Conservation (phyloP, 2,329 filamentous ascomycete genomes). For the Chaetomium strumarium region DNA sequence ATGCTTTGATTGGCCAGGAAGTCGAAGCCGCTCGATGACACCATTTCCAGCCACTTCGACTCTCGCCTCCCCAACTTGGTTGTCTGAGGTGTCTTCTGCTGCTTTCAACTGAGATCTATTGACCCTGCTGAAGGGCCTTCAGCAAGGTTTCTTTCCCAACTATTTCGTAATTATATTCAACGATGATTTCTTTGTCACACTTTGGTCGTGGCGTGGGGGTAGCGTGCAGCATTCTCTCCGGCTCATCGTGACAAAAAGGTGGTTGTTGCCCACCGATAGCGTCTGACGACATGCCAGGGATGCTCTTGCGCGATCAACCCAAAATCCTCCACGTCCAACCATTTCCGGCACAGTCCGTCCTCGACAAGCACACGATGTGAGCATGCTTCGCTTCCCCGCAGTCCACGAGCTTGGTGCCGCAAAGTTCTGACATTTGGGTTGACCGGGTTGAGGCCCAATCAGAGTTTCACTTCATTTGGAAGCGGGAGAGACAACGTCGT, state of each 20-base stretch:
- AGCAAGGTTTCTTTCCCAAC: not conserved
- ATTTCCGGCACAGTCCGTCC: constrained; percentile 1
- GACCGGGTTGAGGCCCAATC: too few species aligned
- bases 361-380: constrained; percentile 10
- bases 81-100: too few species aligned
- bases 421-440: too few species aligned
- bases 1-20: constrained; percentile 1
- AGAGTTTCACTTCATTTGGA: not conserved
- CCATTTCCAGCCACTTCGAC: constrained; percentile 9
- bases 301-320: constrained; percentile 20
- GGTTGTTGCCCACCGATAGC: constrained; percentile 11
- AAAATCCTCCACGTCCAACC: constrained; percentile 12
- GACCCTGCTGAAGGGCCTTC: not conserved
- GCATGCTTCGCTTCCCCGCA: not conserved
- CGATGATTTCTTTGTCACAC: not conserved
- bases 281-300: constrained; percentile 22
- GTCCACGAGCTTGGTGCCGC: not conserved
- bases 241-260: constrained; percentile 14
- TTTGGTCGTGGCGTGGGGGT: constrained; percentile 14
- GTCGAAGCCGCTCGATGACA: constrained; percentile 2
- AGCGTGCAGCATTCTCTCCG: not conserved
- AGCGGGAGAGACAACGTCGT: not conserved
- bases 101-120: not conserved
- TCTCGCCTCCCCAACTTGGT: not conserved
- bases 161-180: constrained; percentile 1